Percentiles rank a stretch among this genome's conserved stretches.
Conservation (phyloP, 768 basidiomycete genomes). For the Harrya chromipes region DNA sequence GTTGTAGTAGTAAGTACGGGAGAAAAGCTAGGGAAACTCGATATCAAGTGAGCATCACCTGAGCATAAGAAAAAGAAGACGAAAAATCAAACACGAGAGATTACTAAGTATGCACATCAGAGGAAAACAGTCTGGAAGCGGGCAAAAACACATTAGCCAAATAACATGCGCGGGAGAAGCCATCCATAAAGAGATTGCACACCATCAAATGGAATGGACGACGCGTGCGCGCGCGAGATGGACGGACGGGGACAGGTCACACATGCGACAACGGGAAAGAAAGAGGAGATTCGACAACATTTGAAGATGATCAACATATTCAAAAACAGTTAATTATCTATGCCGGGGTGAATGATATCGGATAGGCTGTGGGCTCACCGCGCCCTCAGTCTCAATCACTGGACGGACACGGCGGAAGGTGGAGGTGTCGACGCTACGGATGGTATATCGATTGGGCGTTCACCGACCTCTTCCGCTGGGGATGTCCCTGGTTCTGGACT, state of each 20-base stretch:
- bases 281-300: slow-evolving; percentile 12
- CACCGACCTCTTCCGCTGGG: slow-evolving; percentile 23
- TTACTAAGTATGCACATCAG: slow-evolving; percentile 24
- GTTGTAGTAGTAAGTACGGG: slow-evolving; percentile 23
- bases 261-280: slow-evolving; percentile 7
- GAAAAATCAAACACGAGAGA: not conserved
- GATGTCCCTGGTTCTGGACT: slow-evolving; percentile 21
- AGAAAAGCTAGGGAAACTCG: slow-evolving; percentile 9
- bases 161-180: slow-evolving; percentile 20
- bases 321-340: slow-evolving; percentile 33
- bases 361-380: slow-evolving; percentile 1
- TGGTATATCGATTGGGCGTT: slow-evolving; percentile 21
- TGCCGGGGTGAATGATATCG: slow-evolving; percentile 8
- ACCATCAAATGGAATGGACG: slow-evolving; percentile 6
- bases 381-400: slow-evolving; percentile 14
- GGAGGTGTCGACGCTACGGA: slow-evolving; percentile 29
- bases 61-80: not conserved
- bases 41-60: slow-evolving; percentile 12
- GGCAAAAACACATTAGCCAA: slow-evolving; percentile 11
- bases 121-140: slow-evolving; percentile 1
- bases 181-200: slow-evolving; percentile 13
- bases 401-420: slow-evolving; percentile 29
- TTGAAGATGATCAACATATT: slow-evolving; percentile 35
- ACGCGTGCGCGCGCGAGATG: not conserved
- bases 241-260: slow-evolving; percentile 11